A percentile compares a stretch with the other conserved stretches of the same genome.
Evolutionary conservation across 2,329 filamentous ascomycete genomes (phyloP).

Genomic region (Sphaerulina vaccinii): DNA sequence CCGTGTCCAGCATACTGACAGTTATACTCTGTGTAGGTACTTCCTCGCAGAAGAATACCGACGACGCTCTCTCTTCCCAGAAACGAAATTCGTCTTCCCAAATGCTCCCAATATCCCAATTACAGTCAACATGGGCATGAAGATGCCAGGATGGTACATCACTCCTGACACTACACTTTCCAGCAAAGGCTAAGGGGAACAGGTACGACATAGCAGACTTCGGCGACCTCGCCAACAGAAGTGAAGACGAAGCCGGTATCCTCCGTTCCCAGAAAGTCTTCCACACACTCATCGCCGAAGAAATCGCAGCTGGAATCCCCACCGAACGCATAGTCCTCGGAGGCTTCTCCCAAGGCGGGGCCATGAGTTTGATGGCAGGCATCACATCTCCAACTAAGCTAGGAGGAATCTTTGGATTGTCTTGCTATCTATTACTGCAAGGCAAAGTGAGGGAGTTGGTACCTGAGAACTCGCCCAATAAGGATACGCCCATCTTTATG

Average conservation of each 20-base stretch:
- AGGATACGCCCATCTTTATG: slow-evolving; percentile 80
- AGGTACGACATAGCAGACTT: slow-evolving; percentile 74
- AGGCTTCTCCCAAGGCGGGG: slow-evolving; percentile 83
- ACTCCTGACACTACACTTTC: background rate
- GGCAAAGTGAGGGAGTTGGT: slow-evolving; percentile 61
- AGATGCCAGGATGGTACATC: slow-evolving; percentile 64
- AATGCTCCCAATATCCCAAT: slow-evolving; percentile 64
- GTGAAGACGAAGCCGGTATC: slow-evolving; percentile 72
- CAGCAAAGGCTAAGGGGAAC: background rate
- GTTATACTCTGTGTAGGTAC: slow-evolving; percentile 49
- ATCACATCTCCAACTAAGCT: slow-evolving; percentile 72
- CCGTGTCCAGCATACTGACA: background rate
- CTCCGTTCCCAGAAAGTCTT: slow-evolving; percentile 71
- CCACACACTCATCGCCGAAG: slow-evolving; percentile 73
- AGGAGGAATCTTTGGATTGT: slow-evolving; percentile 84
- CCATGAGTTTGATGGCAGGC: slow-evolving; percentile 79
- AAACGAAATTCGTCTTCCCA: slow-evolving; percentile 92
- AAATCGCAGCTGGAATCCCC: slow-evolving; percentile 78
- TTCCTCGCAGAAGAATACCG: slow-evolving; percentile 86
- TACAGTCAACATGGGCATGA: slow-evolving; percentile 65
- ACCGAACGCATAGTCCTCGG: slow-evolving; percentile 81
- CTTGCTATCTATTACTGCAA: slow-evolving; percentile 74
- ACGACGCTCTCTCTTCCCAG: slow-evolving; percentile 65
- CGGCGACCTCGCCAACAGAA: slow-evolving; percentile 46
- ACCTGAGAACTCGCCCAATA: slow-evolving; percentile 48